Conservation (phyloP, 148 eudicot genomes). For the Persicaria tinctoria region DNA sequence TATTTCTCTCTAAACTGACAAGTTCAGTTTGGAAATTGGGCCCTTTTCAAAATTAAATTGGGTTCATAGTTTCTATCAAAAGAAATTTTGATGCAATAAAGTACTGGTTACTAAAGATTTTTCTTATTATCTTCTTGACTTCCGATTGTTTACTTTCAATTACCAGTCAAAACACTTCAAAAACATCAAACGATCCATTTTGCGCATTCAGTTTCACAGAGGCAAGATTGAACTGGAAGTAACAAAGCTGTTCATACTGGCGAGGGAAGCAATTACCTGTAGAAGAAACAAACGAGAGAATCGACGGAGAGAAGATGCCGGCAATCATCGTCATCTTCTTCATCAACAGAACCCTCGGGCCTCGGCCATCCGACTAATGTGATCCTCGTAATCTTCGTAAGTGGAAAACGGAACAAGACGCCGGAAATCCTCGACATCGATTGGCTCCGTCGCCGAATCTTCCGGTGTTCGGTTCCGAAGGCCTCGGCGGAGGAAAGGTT, state of each 20-base stretch:
- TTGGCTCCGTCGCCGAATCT: not conserved
- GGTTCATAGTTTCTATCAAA: too few species aligned
- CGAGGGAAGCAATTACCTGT: constrained; percentile 17
- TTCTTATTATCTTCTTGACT: too few species aligned
- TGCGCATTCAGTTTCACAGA: too few species aligned
- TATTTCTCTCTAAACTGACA: too few species aligned
- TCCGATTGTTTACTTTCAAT: too few species aligned
- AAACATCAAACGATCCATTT: too few species aligned
- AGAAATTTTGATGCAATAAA: too few species aligned
- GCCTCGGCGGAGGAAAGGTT: constrained; percentile 15
- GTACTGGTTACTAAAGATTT: too few species aligned
- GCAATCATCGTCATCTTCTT: constrained; percentile 13
- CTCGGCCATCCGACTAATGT: constrained; percentile 24
- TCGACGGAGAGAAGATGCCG: constrained; percentile 25
- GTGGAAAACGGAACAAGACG: constrained; percentile 31
- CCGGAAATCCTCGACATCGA: constrained; percentile 23
- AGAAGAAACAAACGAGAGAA: constrained; percentile 35
- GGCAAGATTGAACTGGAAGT: not conserved
- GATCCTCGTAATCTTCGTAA: constrained; percentile 32
- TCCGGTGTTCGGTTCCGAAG: not conserved
- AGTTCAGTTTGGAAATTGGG: too few species aligned
- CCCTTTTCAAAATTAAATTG: too few species aligned
- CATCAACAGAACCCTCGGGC: constrained; percentile 6
- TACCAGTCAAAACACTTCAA: too few species aligned
- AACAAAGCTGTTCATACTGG: not conserved